Conservation (phyloP, 1,284 basidiomycete species). For the Anthracocystis setariae region DNA sequence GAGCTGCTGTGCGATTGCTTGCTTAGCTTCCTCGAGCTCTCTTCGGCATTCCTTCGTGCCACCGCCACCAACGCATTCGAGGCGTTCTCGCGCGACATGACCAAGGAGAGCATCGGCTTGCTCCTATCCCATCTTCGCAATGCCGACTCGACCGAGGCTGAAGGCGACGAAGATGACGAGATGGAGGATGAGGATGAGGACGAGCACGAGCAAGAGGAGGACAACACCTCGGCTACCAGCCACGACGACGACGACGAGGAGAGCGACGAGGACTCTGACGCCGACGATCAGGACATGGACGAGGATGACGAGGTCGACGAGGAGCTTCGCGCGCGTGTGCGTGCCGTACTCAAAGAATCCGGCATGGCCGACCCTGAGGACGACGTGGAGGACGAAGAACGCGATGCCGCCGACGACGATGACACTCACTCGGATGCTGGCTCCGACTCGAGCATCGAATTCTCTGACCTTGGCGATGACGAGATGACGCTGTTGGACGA, state of each 20-base stretch:
- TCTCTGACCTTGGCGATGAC: conserved; percentile 74
- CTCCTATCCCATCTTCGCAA: conserved; percentile 71
- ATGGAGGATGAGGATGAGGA: conserved; percentile 38
- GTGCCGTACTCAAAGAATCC: conserved; percentile 80
- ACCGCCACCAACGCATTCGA: conserved; percentile 85
- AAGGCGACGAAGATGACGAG: conserved; percentile 19
- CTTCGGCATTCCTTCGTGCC: conserved; percentile 82
- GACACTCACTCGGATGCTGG: conserved; percentile 41
- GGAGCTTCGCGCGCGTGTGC: conserved; percentile 76
- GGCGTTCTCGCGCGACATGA: conserved; percentile 77
- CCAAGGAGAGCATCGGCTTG: conserved; percentile 81
- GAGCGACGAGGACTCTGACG: conserved; percentile 73
- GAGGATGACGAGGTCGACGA: conserved; percentile 73
- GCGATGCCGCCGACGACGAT: conserved; percentile 63
- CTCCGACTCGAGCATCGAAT: conserved; percentile 42
- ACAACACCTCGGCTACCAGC: conserved; percentile 49
- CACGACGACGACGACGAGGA: conserved; percentile 47
- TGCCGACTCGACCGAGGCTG: conserved; percentile 35
- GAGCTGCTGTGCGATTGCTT: conserved; percentile 87
- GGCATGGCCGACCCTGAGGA: conserved; percentile 74
- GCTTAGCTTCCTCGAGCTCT: conserved; percentile 86
- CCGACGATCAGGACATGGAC: conserved; percentile 70
- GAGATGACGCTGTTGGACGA: conserved; percentile 97
- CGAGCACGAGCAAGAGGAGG: conserved; percentile 66
- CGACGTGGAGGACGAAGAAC: conserved; percentile 64